A percentile compares a stretch with the other conserved stretches of the same genome.
These are phyloP conservation scores for Penicillium verhagenii DNA, from an alignment of 495 filamentous ascomycete genomes.

Conservation along the genomic window DNA sequence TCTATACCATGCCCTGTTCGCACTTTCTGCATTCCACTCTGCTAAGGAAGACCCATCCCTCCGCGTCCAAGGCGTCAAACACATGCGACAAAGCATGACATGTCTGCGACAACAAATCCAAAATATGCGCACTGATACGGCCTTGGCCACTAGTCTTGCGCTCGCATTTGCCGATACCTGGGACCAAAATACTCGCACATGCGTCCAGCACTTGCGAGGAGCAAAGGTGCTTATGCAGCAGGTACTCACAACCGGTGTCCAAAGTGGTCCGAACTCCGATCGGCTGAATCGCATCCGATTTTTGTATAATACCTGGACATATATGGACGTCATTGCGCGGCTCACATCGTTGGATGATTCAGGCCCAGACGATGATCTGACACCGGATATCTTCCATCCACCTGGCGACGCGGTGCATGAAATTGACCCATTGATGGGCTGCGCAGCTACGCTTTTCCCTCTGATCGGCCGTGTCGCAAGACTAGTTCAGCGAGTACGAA, in stretches of 20 bases:
- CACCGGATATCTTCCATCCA: constrained; percentile 38
- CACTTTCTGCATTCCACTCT: constrained; percentile 76
- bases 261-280: constrained; percentile 28
- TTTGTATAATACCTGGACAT: constrained; percentile 76
- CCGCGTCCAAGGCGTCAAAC: constrained; percentile 66
- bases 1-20: constrained; percentile 71
- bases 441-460: constrained; percentile 69
- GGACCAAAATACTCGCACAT: constrained; percentile 73
- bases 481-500: constrained; percentile 63
- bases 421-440: constrained; percentile 76
- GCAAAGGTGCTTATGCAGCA: constrained; percentile 64
- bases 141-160: constrained; percentile 70
- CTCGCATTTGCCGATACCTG: constrained; percentile 78
- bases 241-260: constrained; percentile 47
- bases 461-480: constrained; percentile 69
- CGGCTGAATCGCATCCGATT: constrained; percentile 62
- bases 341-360: constrained; percentile 66
- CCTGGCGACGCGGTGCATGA: constrained; percentile 50
- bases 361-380: constrained; percentile 52
- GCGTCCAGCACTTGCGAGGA: constrained; percentile 70
- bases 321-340: constrained; percentile 79
- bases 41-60: constrained; percentile 56
- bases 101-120: constrained; percentile 57
- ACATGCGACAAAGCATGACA: constrained; percentile 67
- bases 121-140: constrained; percentile 62